Percentiles rank a stretch among this genome's conserved stretches.
Conservation (phyloP, 768 basidiomycete species). For the Neoboletus subvelutipes region DNA sequence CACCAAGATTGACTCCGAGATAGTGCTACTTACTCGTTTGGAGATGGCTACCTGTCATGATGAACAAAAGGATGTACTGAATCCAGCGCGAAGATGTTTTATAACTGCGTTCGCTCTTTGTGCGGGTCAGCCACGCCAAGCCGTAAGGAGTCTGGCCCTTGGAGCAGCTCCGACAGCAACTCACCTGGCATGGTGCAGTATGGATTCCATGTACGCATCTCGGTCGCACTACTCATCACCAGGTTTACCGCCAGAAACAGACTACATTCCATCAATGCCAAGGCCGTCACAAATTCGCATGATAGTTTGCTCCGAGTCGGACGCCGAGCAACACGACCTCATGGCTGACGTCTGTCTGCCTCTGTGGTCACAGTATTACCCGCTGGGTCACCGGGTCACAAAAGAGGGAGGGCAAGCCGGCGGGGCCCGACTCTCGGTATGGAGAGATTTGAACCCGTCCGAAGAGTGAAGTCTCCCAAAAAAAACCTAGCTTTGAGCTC, state of each 20-base stretch:
- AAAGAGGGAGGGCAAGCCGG: background rate
- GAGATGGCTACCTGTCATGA: background rate
- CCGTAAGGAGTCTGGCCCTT: background rate
- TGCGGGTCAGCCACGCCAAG: conserved; percentile 7
- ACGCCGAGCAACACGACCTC: background rate
- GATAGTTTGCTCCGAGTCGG: background rate
- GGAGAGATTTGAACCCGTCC: background rate
- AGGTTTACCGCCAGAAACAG: background rate
- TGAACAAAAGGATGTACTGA: background rate
- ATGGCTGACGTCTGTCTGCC: background rate
- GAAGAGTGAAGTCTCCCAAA: background rate
- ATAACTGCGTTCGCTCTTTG: conserved; percentile 6
- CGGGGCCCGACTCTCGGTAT: background rate
- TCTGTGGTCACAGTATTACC: background rate
- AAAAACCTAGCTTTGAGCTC: background rate
- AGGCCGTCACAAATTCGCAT: background rate
- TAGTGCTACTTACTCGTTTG: background rate
- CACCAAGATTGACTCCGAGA: conserved; percentile 20
- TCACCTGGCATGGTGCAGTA: background rate
- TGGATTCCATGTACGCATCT: background rate
- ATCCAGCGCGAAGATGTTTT: background rate
- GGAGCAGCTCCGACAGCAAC: background rate
- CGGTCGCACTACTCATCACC: background rate
- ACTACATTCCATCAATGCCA: background rate
- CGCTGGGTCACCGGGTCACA: background rate